A percentile compares a stretch with the other conserved stretches of the same genome.
These are phyloP conservation scores for Daldinia bambusicola DNA, from an alignment of 495 filamentous ascomycete genomes.

Conservation along the genomic window DNA sequence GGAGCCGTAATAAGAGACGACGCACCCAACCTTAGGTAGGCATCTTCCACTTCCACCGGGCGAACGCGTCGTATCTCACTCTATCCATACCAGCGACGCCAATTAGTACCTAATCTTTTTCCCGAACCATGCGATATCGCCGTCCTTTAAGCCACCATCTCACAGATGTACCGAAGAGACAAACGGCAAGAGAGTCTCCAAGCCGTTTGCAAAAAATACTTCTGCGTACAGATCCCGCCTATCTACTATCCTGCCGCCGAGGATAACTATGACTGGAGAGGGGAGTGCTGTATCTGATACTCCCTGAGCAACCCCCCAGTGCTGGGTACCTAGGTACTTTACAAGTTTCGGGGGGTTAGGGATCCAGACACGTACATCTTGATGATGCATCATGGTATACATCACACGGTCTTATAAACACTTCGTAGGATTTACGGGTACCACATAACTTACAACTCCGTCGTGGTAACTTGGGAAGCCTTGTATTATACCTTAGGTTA, in stretches of 20 bases:
- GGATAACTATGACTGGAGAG: not conserved
- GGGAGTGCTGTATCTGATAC: not conserved
- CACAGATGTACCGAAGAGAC: no score
- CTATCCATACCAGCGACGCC: not conserved
- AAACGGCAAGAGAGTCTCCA: no score
- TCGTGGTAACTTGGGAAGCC: not conserved
- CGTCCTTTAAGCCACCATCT: no score
- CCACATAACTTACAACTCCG: not conserved
- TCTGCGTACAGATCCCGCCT: not conserved
- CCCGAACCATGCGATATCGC: no score
- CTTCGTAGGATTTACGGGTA: slow-evolving; percentile 1
- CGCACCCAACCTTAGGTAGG: not conserved
- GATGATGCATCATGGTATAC: not conserved
- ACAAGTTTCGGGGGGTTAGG: no score
- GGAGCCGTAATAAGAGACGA: not conserved
- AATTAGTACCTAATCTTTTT: not conserved
- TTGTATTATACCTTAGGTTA: not conserved
- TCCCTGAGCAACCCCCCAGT: no score
- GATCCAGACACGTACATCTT: not conserved
- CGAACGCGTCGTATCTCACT: not conserved
- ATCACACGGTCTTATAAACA: not conserved
- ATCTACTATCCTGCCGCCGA: not conserved
- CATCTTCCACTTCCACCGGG: not conserved
- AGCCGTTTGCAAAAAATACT: no score
- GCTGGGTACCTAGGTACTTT: no score